Evolutionary conservation across 768 basidiomycete genomes (phyloP).

Genomic region (Russula virescens): DNA sequence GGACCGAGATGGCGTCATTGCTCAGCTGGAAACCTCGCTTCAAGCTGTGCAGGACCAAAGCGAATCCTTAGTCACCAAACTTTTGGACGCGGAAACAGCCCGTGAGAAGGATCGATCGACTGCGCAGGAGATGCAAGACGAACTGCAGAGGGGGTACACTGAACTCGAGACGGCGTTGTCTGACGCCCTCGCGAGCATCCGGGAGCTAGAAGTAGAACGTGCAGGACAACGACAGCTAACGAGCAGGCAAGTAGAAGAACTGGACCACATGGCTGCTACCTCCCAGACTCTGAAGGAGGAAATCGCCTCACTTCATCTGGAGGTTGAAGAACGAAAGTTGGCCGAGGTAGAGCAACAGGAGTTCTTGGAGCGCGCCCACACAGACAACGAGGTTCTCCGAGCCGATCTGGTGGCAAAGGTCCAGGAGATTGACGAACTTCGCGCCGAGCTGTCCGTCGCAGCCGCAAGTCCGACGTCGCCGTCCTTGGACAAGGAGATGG

Average conservation of each 20-base stretch:
- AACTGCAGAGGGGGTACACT: conserved; percentile 56
- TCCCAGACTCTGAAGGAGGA: conserved; percentile 50
- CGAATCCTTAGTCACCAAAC: conserved; percentile 41
- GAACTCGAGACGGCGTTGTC: conserved; percentile 61
- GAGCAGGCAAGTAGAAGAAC: conserved; percentile 49
- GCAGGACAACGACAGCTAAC: conserved; percentile 51
- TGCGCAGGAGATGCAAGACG: conserved; percentile 45
- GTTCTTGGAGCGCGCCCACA: conserved; percentile 56
- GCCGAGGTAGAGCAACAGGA: conserved; percentile 57
- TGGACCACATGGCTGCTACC: conserved; percentile 45
- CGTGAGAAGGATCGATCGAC: conserved; percentile 50
- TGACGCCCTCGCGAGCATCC: conserved; percentile 45
- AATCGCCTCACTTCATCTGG: conserved; percentile 44
- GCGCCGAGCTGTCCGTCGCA: conserved; percentile 41
- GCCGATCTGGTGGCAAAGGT: conserved; percentile 56
- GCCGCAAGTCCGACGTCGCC: conserved; percentile 37
- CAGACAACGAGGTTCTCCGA: conserved; percentile 67
- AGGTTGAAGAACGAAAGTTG: conserved; percentile 43
- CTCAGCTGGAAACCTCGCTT: conserved; percentile 54
- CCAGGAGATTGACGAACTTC: conserved; percentile 59
- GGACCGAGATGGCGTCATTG: conserved; percentile 51
- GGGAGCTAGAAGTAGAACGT: conserved; percentile 62
- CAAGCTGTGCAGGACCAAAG: conserved; percentile 49
- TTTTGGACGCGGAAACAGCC: conserved; percentile 40
- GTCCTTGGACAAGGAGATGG: conserved; percentile 69